phyloP scores from a whole-genome alignment of 2,329 filamentous ascomycete genomes.

The Catunica adiposa region DNA sequence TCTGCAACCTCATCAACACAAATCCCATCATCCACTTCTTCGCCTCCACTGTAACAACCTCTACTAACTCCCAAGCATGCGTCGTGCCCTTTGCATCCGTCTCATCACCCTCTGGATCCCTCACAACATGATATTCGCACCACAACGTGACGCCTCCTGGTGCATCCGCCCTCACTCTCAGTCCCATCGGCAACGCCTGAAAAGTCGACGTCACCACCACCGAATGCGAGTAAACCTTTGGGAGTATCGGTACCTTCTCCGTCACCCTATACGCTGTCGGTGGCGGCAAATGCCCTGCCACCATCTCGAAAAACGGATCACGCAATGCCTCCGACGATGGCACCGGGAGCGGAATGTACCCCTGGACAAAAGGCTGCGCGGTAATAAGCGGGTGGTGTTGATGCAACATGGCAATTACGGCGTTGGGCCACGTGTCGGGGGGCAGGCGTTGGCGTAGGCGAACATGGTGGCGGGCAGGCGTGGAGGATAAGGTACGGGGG shows the following conservation, averaged over 20 bases:
- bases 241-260: slow-evolving; percentile 23
- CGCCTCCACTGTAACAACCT: slow-evolving; percentile 21
- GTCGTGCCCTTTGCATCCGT: background rate
- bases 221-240: slow-evolving; percentile 25
- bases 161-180: slow-evolving; percentile 28
- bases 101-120: background rate
- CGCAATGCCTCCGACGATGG: slow-evolving; percentile 21
- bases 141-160: slow-evolving; percentile 28
- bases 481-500: slow-evolving; percentile 13
- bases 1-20: slow-evolving; percentile 19
- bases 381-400: slow-evolving; percentile 26
- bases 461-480: slow-evolving; percentile 17
- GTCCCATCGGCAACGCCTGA: slow-evolving; percentile 26
- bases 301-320: slow-evolving; percentile 26
- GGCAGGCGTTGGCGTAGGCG: slow-evolving; percentile 28
- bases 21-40: slow-evolving; percentile 24
- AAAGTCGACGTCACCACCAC: slow-evolving; percentile 28
- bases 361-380: slow-evolving; percentile 24
- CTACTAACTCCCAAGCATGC: slow-evolving; percentile 19
- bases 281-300: slow-evolving; percentile 11
- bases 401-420: slow-evolving; percentile 26
- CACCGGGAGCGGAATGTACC: slow-evolving; percentile 23
- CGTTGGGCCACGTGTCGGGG: slow-evolving; percentile 22
- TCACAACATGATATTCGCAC: slow-evolving; percentile 20
- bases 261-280: slow-evolving; percentile 21